Evolutionary conservation across 306 rosid genomes (phyloP).

Genomic region (Begonia peltatifolia): DNA sequence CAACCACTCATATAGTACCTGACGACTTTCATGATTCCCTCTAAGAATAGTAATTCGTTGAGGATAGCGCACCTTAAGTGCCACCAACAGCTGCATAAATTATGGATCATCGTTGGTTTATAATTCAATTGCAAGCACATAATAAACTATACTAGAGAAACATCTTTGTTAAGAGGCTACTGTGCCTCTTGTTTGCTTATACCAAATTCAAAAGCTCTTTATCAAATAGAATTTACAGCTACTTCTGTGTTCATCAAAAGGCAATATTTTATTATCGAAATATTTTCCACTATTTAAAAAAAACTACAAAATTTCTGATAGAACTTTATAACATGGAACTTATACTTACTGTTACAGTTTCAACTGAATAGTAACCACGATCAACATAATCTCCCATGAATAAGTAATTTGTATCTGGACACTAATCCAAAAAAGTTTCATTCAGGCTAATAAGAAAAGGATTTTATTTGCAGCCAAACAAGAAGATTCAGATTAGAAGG

Average conservation of each 20-base stretch:
- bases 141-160: no score
- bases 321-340: background rate
- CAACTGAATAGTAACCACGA: constrained; percentile 87
- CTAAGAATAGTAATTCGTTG: constrained; percentile 89
- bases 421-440: constrained; percentile 19
- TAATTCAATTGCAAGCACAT: no score
- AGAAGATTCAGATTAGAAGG: no score
- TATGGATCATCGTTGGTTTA: background rate
- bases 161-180: no score
- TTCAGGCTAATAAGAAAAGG: background rate
- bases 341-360: constrained; percentile 66
- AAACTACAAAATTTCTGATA: background rate
- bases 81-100: constrained; percentile 71
- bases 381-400: constrained; percentile 96
- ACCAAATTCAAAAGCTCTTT: no score
- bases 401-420: constrained; percentile 91
- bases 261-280: background rate
- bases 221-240: background rate
- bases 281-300: no score
- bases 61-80: constrained; percentile 84
- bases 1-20: constrained; percentile 27
- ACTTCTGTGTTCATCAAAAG: background rate
- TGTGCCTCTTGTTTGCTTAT: no score
- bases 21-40: constrained; percentile 99
- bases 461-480: background rate